Conservation (phyloP, 306 rosid species). For the Alnus glutinosa region DNA sequence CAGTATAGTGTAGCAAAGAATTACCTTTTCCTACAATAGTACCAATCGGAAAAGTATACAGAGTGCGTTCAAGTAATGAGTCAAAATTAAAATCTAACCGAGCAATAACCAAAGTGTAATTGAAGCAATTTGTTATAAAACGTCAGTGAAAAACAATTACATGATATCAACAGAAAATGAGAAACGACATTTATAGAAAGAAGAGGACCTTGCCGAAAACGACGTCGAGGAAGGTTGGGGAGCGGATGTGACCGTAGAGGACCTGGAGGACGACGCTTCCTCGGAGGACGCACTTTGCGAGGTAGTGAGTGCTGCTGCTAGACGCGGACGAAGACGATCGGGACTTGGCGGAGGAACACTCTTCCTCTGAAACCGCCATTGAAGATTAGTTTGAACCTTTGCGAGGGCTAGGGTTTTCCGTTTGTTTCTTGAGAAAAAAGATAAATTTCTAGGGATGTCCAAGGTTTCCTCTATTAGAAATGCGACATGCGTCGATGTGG, state of each 20-base stretch:
- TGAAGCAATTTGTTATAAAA: not conserved
- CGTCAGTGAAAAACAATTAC: not conserved
- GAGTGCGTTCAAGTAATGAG: not conserved
- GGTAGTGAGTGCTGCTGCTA: conserved; percentile 55
- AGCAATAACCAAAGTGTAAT: not conserved
- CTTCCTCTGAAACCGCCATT: conserved; percentile 94
- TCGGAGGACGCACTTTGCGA: conserved; percentile 82
- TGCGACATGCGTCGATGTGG: not conserved
- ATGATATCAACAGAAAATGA: not conserved
- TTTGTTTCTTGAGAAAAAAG: conserved; percentile 9
- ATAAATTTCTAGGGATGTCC: not conserved
- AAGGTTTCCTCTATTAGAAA: not conserved
- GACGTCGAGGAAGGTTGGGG: conserved; percentile 67
- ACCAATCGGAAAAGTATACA: not conserved
- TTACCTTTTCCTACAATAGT: not conserved
- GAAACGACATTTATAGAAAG: not conserved
- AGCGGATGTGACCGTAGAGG: conserved; percentile 75
- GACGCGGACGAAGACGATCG: conserved; percentile 61
- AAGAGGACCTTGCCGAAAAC: conserved; percentile 72
- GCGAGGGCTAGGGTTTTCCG: conserved; percentile 19
- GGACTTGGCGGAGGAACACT: conserved; percentile 79
- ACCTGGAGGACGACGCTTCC: conserved; percentile 88
- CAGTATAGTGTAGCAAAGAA: not conserved
- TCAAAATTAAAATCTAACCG: not conserved
- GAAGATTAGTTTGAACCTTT: not conserved